These are phyloP conservation scores for Cystobasidium slooffiae DNA, from an alignment of 1,284 basidiomycete genomes.

Conservation along the genomic window DNA sequence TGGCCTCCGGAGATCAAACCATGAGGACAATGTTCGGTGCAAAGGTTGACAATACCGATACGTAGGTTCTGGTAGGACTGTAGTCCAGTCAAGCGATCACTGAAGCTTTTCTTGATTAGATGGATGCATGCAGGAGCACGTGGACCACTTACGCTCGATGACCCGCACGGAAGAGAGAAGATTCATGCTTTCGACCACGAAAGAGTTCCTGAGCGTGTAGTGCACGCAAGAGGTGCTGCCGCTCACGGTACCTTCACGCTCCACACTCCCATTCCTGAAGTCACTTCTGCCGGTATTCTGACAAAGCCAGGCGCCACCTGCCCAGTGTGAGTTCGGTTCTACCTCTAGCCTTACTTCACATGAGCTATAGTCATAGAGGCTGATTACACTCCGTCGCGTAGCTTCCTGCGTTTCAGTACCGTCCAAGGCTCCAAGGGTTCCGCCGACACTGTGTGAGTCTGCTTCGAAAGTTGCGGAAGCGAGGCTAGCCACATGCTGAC, in stretches of 20 bases:
- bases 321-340: constrained; percentile 59
- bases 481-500: not conserved
- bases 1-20: constrained; percentile 44
- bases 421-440: constrained; percentile 76
- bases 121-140: constrained; percentile 47
- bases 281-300: constrained; percentile 70
- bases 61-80: no score
- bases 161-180: constrained; percentile 49
- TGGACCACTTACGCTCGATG: constrained; percentile 48
- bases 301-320: constrained; percentile 70
- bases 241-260: constrained; percentile 81
- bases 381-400: not conserved
- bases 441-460: constrained; percentile 67
- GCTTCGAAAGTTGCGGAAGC: not conserved
- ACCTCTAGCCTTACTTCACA: no score
- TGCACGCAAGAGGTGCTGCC: constrained; percentile 59
- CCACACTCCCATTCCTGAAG: constrained; percentile 67
- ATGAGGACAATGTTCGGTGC: constrained; percentile 48
- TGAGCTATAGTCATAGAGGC: no score
- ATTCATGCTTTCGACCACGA: constrained; percentile 51
- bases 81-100: no score
- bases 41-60: constrained; percentile 51
- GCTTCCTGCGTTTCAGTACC: constrained; percentile 78
- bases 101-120: not conserved
- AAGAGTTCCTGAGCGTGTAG: constrained; percentile 70